These are phyloP conservation scores for Crithidia sp. DNA, from an alignment of 208 protist species.

Conservation along the genomic window DNA sequence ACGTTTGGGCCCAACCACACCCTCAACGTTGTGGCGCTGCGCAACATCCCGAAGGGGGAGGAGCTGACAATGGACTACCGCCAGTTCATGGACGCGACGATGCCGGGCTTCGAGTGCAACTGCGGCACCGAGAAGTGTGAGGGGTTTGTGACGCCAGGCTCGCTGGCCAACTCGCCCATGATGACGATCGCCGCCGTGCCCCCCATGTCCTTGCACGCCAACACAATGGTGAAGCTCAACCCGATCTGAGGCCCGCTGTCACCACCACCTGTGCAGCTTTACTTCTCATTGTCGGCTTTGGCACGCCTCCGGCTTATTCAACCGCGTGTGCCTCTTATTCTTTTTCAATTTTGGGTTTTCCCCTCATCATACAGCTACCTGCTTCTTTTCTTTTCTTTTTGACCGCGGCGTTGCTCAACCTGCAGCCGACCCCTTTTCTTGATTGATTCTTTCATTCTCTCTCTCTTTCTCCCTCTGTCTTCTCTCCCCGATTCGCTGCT, in stretches of 20 bases:
- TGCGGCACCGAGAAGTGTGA: constrained; percentile 62
- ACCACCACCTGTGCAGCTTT: neutral
- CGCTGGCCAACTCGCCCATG: constrained; percentile 30
- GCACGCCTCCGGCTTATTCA: neutral
- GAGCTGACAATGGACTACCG: constrained; percentile 93
- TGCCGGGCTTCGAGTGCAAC: constrained; percentile 74
- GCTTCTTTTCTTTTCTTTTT: too few relatives aligned
- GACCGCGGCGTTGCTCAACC: too few relatives aligned
- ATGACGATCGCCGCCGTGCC: constrained; percentile 7
- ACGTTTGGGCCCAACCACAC: constrained; percentile 61
- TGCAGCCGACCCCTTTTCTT: too few relatives aligned
- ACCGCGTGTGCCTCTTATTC: neutral
- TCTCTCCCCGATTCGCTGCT: too few relatives aligned
- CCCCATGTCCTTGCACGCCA: constrained; percentile 11
- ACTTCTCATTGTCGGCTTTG: too few relatives aligned
- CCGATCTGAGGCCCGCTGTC: neutral
- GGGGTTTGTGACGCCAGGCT: constrained; percentile 50
- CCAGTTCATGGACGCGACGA: constrained; percentile 81
- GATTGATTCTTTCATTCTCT: too few relatives aligned
- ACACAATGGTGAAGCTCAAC: constrained; percentile 20
- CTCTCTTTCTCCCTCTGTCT: too few relatives aligned
- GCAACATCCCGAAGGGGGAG: constrained; percentile 74
- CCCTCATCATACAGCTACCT: too few relatives aligned
- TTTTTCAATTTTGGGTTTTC: neutral
- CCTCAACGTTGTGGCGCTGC: constrained; percentile 74